Base-by-base conservation (phyloP, 345 rosid species). In the Theobroma cacao region DNA sequence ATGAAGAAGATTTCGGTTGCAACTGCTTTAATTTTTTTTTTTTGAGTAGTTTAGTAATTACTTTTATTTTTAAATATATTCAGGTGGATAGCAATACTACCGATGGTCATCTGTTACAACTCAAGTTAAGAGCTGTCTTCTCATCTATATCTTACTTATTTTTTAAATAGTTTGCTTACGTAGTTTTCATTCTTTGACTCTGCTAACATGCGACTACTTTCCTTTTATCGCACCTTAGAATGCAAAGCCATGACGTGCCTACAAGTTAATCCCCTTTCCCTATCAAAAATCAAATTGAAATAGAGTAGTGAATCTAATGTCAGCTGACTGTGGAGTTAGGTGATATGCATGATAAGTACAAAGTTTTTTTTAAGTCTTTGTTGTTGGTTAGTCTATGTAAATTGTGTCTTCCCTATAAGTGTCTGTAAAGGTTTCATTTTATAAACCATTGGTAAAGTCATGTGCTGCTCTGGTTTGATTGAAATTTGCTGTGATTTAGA, bases 91-190 rank as follows among this genome's bases (percentile, higher is more conserved):
- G 83, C 80, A 86, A 79, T 81, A 85, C 91, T 41, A 89, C 87
- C 40, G 97, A 92, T 55, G 86, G 89, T 81, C 98, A 96, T 86
- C 84, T 92, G 71, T 88, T 88, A 85, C 97, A 96, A 82, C 95
- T 94, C 82, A 96, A 97, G 99, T 96, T 72, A 82, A 75, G 74
- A 80, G 73, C 73, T 13, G 2, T 30, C 20, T 50, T 34, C 17
- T 53, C 28, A 4, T 28, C 36, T 63, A 12, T 62, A 30, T 62
- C 71, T 30, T 11, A n/a, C 64, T 36, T 31, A 10, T 24, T 56
- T 53, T n/a, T 36, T 13, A 41, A 43, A 7, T 48, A 22, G 50
- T 22, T 40, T 59, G 66, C 15, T 34, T 15, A 28, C 7, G n/a
- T 33, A 22, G 33, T 75, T 45, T 64, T 47, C 61, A 63, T 60